Percentiles rank a stretch among this genome's conserved stretches.
phyloP scores from a whole-genome alignment of 1,139 yeast species.

The Meyerozyma sp. region DNA sequence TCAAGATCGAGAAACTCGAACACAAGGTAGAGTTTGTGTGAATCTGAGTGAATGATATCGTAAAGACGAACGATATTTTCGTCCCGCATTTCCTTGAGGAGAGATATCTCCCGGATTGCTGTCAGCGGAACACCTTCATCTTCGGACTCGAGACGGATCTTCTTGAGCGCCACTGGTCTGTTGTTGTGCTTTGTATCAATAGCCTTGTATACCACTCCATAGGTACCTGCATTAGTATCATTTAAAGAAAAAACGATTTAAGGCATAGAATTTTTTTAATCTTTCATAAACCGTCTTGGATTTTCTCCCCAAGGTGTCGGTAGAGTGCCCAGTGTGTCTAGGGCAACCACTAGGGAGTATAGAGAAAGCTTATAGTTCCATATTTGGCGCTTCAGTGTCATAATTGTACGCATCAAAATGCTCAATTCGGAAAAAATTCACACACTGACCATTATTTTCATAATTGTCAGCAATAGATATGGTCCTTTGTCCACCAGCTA shows the following conservation, averaged over 20 bases:
- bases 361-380: background rate
- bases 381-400: background rate
- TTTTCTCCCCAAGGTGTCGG: no score
- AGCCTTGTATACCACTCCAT: slow-evolving; percentile 97
- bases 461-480: background rate
- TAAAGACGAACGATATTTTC: slow-evolving; percentile 87
- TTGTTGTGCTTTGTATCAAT: slow-evolving; percentile 84
- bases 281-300: no score
- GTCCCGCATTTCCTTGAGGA: slow-evolving; percentile 87
- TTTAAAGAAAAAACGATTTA: no score
- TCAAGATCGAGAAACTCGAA: slow-evolving; percentile 93
- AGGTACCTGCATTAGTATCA: slow-evolving; percentile 51
- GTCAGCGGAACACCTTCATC: slow-evolving; percentile 99
- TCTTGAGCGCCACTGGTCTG: slow-evolving; percentile 89
- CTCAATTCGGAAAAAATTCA: no score
- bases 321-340: background rate
- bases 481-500: background rate
- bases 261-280: no score
- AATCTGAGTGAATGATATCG: slow-evolving; percentile 96
- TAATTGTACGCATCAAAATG: no score
- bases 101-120: slow-evolving; percentile 92
- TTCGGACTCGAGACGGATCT: slow-evolving; percentile 91
- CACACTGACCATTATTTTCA: no score
- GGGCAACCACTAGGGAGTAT: background rate
- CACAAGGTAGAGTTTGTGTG: slow-evolving; percentile 88